Conservation (phyloP, 176 grass and related monocot genomes). For the Oryza longistaminata region DNA sequence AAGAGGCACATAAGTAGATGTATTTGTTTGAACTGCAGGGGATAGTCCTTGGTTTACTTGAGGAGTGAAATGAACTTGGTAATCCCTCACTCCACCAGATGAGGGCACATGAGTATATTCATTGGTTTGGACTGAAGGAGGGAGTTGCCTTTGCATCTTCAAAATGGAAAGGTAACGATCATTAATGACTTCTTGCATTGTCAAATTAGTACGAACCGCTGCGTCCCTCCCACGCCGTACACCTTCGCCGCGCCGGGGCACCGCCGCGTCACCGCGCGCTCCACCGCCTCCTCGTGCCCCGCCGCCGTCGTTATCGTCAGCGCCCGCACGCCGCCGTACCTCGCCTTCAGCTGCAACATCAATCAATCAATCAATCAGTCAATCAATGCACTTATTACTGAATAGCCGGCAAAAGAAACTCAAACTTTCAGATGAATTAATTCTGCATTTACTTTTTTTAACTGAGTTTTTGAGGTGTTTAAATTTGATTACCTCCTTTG, state of each 20-base stretch:
- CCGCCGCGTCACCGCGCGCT: constrained; percentile 34
- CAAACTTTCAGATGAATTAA: not conserved
- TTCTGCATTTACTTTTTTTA: not conserved
- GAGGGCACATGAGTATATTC: constrained; percentile 37
- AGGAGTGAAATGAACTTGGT: constrained; percentile 50
- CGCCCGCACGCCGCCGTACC: constrained; percentile 64
- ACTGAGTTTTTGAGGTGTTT: not conserved
- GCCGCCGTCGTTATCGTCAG: constrained; percentile 67
- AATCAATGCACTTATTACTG: not conserved
- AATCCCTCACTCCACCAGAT: constrained; percentile 43
- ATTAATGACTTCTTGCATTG: constrained; percentile 7
- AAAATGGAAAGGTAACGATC: constrained; percentile 36
- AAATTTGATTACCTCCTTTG: constrained; percentile 57
- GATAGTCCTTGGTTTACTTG: constrained; percentile 47
- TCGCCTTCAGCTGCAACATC: constrained; percentile 56
- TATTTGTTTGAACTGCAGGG: constrained; percentile 34
- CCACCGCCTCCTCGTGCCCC: constrained; percentile 57
- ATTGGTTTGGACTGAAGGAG: constrained; percentile 38
- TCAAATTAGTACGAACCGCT: constrained; percentile 53
- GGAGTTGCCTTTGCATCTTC: constrained; percentile 32
- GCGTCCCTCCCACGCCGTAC: constrained; percentile 77
- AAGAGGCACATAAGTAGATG: constrained; percentile 40
- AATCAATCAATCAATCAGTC: not conserved
- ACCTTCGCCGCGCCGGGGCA: constrained; percentile 53
- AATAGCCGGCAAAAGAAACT: not conserved